phyloP scores from a whole-genome alignment of 2,329 filamentous ascomycete genomes.

The Ceratocystis variospora region DNA sequence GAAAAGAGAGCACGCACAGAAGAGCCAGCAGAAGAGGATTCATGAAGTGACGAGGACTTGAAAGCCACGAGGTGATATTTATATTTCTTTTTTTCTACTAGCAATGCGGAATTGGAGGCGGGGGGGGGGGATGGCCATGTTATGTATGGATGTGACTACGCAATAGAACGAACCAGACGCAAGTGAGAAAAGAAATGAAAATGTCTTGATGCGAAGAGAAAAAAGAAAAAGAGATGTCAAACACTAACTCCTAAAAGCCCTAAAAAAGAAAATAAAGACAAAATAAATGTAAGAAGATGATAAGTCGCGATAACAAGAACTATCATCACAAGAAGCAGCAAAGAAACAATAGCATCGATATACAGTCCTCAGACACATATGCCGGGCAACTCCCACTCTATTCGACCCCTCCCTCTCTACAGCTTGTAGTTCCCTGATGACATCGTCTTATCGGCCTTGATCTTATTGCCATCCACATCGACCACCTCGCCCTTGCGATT shows the following conservation, averaged over 20 bases:
- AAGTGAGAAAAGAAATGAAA: neutral
- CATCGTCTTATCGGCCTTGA: conserved; percentile 37
- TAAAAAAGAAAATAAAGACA: conserved; percentile 1
- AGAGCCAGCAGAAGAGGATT: conserved; percentile 18
- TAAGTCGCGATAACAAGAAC: conserved; percentile 2
- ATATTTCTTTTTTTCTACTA: neutral
- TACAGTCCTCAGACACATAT: neutral
- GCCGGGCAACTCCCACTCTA: neutral
- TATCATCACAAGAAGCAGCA: neutral
- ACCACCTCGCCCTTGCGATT: conserved; percentile 77
- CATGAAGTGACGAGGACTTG: neutral
- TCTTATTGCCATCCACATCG: conserved; percentile 70
- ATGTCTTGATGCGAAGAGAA: conserved; percentile 6
- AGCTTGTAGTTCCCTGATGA: conserved; percentile 50
- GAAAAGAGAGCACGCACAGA: conserved; percentile 25
- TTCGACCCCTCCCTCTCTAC: conserved; percentile 24
- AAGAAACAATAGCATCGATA: neutral
- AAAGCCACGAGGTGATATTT: neutral
- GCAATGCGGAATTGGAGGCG: too few species aligned
- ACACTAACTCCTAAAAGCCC: conserved; percentile 9
- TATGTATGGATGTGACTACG: neutral
- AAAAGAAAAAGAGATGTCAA: conserved; percentile 12
- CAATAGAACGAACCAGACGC: neutral
- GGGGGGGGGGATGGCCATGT: neutral
- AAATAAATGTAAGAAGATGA: neutral